Evolutionary conservation across 2,329 filamentous ascomycete genomes (phyloP).

Genomic region (Cercospora sp.): DNA sequence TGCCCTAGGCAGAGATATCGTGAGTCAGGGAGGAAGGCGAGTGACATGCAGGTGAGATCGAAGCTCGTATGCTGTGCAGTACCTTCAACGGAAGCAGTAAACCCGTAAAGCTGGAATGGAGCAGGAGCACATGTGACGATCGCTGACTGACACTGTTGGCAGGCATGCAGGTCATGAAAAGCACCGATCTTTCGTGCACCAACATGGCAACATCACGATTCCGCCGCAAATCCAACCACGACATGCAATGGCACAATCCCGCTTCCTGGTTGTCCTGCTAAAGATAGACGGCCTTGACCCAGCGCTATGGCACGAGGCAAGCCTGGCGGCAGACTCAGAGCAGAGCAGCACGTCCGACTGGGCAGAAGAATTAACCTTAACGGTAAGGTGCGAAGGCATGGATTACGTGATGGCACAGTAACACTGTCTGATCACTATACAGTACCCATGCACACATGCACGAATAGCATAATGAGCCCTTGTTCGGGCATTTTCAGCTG

Average conservation of each 20-base stretch:
- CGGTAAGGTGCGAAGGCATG: neutral
- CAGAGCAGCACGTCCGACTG: neutral
- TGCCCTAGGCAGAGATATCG: neutral
- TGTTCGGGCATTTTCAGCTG: neutral
- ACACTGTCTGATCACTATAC: neutral
- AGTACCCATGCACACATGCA: neutral
- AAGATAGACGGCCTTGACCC: neutral
- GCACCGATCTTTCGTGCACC: neutral
- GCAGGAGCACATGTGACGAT: neutral
- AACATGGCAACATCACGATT: neutral
- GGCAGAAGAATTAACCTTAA: neutral
- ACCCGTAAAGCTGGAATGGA: neutral
- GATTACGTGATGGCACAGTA: neutral
- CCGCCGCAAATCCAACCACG: neutral
- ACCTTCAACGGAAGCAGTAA: neutral
- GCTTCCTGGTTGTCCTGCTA: neutral
- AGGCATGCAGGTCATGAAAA: neutral
- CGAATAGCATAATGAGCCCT: neutral
- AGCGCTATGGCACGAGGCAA: neutral
- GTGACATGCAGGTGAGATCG: neutral
- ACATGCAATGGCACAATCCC: neutral
- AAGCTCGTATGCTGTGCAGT: neutral
- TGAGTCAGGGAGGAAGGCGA: neutral
- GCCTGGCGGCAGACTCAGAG: neutral
- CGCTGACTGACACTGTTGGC: neutral